Evolutionary conservation across 306 rosid species (phyloP), one percentile per base, ranked within the genome.

Genomic region (Cicer yamashitae): DNA sequence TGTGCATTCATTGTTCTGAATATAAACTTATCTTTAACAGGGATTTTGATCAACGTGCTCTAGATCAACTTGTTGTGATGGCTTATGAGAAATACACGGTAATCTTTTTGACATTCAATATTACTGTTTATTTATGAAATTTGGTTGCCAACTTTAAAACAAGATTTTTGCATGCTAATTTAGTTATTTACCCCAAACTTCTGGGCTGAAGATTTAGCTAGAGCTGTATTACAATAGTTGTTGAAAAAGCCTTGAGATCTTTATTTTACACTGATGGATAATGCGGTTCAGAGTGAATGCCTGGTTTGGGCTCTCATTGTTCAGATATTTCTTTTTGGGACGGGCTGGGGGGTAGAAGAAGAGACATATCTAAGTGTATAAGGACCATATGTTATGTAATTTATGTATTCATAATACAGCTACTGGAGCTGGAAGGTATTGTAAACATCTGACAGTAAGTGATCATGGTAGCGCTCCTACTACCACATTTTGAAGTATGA

Each of bases 31-130:
- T 71, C n/a, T 78, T 22, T 73, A 46, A 47, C 89, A 94, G 99
- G 94, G 91, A 89, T 70, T 91, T 90, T 86, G 99, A 94, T 69
- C 88, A 80, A 71, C 83, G 81, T 69, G 96, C 94, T 71, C 83
- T 91, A 73, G 96, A 94, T 74, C 92, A 85, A 84, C 99, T 94
- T 30, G 44, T 87, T 77, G 82, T 86, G 74, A 85, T 87, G 91
- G 90, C 99, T 78, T 89, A 89, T 74, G 91, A 88, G 81, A 94
- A 92, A 84, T 89, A 94, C 80, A 85, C 68, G 96, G 99, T 94
- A 94, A 82, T 82, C 76, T 12, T 66, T 77, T n/a, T 62, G 41
- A 78, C 75, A 41, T 61, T 61, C 64, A 37, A 25, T 13, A 15
- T 51, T 48, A 53, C 67, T 76, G 58, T 61, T 76, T 63, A 22